Percentiles rank a stretch among this genome's conserved stretches.
Evolutionary conservation across 257 asterid species (phyloP).

Genomic region (Solanum microdontum): DNA sequence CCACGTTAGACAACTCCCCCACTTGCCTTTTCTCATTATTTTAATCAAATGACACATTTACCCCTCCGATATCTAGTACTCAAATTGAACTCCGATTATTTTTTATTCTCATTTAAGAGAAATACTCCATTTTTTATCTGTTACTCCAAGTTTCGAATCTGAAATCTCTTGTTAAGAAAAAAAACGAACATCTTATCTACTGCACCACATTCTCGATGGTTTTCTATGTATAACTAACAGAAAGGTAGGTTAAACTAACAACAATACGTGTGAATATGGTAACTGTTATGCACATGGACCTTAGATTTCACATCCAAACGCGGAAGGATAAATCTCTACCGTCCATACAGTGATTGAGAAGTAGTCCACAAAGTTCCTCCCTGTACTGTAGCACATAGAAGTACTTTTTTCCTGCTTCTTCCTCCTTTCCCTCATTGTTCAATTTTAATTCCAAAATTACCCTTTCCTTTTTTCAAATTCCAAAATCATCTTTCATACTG

Average conservation of each 20-base stretch:
- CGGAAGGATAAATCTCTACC: background rate
- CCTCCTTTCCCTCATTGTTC: background rate
- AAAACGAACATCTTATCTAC: no score
- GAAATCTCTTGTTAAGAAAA: no score
- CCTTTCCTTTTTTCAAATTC: background rate
- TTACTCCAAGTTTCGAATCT: no score
- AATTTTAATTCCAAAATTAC: background rate
- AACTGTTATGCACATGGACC: background rate
- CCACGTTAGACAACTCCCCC: background rate
- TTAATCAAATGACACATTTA: background rate
- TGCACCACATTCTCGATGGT: no score
- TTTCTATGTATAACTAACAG: background rate
- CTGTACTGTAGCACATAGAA: slow-evolving; percentile 3
- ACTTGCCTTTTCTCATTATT: background rate
- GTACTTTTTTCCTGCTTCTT: background rate
- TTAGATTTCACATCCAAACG: background rate
- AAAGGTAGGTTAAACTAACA: slow-evolving; percentile 11
- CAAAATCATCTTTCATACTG: background rate
- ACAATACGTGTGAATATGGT: slow-evolving; percentile 7
- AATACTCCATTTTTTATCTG: no score
- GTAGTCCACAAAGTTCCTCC: background rate
- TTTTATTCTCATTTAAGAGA: no score
- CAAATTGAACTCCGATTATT: no score
- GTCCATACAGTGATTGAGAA: background rate
- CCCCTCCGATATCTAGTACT: background rate